phyloP scores from a whole-genome alignment of 306 rosid genomes.

The Sindora glabra region DNA sequence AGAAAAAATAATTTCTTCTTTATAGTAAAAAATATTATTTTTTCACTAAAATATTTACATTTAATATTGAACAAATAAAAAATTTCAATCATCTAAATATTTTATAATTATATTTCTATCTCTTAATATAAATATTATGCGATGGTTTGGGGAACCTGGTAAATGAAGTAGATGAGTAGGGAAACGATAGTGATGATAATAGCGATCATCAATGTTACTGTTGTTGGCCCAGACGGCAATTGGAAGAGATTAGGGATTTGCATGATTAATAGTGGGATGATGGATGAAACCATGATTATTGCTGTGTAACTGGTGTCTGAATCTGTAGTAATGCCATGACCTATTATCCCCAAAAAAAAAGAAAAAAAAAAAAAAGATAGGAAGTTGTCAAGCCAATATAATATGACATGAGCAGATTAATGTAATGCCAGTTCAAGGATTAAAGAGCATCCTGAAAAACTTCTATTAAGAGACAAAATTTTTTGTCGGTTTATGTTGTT shows the following conservation, averaged over 20 bases:
- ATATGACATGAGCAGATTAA: no score
- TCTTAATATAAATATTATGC: background rate
- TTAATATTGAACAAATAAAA: no score
- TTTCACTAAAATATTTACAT: no score
- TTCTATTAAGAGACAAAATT: no score
- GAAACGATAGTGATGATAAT: constrained; percentile 32
- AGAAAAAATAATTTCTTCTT: no score
- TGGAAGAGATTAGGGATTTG: constrained; percentile 31
- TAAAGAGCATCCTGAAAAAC: no score
- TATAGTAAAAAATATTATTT: no score
- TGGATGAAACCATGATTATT: constrained; percentile 38
- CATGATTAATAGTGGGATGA: constrained; percentile 47
- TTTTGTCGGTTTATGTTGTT: no score
- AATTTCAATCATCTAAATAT: no score
- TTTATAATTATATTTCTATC: background rate
- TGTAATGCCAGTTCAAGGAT: no score
- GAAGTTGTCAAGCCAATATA: no score
- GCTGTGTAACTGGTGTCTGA: background rate
- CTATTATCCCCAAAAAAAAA: background rate
- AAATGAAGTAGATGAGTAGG: constrained; percentile 39
- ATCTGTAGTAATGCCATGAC: background rate
- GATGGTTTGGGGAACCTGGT: constrained; percentile 42
- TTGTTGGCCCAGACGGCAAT: constrained; percentile 10
- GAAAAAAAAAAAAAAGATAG: background rate
- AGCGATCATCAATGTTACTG: constrained; percentile 33